Percentiles rank a stretch among this genome's conserved stretches.
These are phyloP conservation scores for Pterocarpus santalinus DNA, from an alignment of 306 rosid genomes.

Conservation along the genomic window DNA sequence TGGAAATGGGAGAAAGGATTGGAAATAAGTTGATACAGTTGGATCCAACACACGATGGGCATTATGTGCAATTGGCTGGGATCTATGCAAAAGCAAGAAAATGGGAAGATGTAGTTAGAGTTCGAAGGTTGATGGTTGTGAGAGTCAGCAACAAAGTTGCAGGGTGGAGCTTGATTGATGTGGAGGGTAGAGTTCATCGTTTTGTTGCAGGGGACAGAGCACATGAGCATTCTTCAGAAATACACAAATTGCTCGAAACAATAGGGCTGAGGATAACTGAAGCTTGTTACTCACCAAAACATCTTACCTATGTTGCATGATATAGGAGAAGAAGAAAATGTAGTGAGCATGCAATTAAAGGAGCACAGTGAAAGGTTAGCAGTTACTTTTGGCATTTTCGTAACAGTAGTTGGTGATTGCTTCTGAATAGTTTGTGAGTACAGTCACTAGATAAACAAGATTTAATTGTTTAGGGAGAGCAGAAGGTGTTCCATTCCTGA, in stretches of 20 bases:
- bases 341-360: conserved; percentile 54
- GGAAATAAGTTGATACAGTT: conserved; percentile 71
- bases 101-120: conserved; percentile 84
- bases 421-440: conserved; percentile 63
- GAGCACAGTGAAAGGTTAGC: conserved; percentile 64
- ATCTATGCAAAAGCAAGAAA: conserved; percentile 78
- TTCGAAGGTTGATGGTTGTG: conserved; percentile 68
- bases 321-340: conserved; percentile 60
- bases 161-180: conserved; percentile 90
- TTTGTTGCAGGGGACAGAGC: conserved; percentile 79
- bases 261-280: conserved; percentile 58
- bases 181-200: conserved; percentile 71
- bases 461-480: conserved; percentile 62
- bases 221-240: conserved; percentile 60
- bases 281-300: conserved; percentile 62
- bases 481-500: conserved; percentile 63
- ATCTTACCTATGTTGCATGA: conserved; percentile 56
- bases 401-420: conserved; percentile 56
- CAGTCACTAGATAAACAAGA: conserved; percentile 63
- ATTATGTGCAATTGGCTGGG: conserved; percentile 80
- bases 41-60: conserved; percentile 82
- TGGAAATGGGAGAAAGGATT: conserved; percentile 75
- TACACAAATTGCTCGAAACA: conserved; percentile 68
- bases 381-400: conserved; percentile 59
- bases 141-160: conserved; percentile 63